Percentiles rank a stretch among this genome's conserved stretches.
phyloP scores from a whole-genome alignment of 2,329 filamentous ascomycete genomes.

The Diaporthe sp. region DNA sequence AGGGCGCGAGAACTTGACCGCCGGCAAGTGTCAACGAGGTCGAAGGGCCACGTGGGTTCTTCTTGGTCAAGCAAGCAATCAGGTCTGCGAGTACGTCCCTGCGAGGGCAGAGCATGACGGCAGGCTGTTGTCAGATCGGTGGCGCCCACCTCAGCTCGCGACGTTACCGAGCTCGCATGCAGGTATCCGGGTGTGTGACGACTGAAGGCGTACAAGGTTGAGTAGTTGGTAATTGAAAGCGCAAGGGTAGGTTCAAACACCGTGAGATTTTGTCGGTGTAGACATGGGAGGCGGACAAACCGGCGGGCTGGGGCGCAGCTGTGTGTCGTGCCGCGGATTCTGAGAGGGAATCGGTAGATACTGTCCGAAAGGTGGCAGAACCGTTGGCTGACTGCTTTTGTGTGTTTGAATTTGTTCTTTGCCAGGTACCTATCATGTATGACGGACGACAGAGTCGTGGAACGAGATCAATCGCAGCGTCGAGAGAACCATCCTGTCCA shows the following conservation, averaged over 20 bases:
- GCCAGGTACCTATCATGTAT: too few relatives aligned
- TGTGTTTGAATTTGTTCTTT: neutral
- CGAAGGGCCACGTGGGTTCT: neutral
- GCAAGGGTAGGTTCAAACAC: neutral
- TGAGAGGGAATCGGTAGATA: neutral
- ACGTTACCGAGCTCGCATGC: neutral
- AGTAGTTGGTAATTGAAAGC: too few relatives aligned
- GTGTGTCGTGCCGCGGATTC: neutral
- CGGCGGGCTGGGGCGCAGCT: neutral
- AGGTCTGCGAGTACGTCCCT: neutral
- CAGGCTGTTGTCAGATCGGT: neutral
- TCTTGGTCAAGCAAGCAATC: neutral
- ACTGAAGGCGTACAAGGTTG: neutral
- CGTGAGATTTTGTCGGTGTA: neutral
- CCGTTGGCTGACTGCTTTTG: neutral
- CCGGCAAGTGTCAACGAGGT: neutral
- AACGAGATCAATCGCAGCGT: neutral
- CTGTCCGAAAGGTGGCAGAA: neutral
- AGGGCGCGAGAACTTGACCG: constrained; percentile 9
- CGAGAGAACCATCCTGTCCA: neutral
- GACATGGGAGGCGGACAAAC: neutral
- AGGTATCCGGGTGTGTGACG: neutral
- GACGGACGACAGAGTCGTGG: neutral
- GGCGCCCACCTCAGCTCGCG: neutral
- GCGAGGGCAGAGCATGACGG: neutral